phyloP scores from a whole-genome alignment of 2,329 filamentous ascomycete species.

The Aspergillus costaricaensis region DNA sequence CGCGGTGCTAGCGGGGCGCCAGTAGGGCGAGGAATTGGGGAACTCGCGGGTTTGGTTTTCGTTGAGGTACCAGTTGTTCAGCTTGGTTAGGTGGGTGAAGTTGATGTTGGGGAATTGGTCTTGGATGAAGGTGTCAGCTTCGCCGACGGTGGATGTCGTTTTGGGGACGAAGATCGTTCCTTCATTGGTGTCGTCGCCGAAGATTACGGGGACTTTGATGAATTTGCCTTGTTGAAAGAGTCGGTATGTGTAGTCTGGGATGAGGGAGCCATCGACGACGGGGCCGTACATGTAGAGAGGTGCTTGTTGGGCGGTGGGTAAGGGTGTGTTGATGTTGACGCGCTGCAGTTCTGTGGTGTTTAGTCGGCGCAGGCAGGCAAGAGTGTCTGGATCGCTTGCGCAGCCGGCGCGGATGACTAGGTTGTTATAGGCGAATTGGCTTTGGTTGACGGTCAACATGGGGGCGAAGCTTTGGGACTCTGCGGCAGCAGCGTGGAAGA shows the following conservation, averaged over 20 bases:
- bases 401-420: slow-evolving; percentile 55
- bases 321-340: slow-evolving; percentile 49
- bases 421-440: slow-evolving; percentile 56
- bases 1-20: slow-evolving; percentile 59
- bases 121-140: slow-evolving; percentile 59
- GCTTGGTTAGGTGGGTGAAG: slow-evolving; percentile 50
- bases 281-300: slow-evolving; percentile 57
- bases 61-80: slow-evolving; percentile 61
- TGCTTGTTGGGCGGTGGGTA: slow-evolving; percentile 45
- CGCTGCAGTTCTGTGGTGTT: slow-evolving; percentile 48
- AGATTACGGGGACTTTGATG: slow-evolving; percentile 56
- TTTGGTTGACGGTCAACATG: slow-evolving; percentile 51
- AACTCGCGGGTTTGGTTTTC: slow-evolving; percentile 48
- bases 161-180: slow-evolving; percentile 63
- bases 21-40: slow-evolving; percentile 55
- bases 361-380: slow-evolving; percentile 54
- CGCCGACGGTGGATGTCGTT: slow-evolving; percentile 47
- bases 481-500: slow-evolving; percentile 57
- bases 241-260: slow-evolving; percentile 52
- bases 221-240: slow-evolving; percentile 54
- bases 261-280: slow-evolving; percentile 54
- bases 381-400: slow-evolving; percentile 39
- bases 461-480: slow-evolving; percentile 57
- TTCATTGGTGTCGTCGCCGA: slow-evolving; percentile 64
- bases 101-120: slow-evolving; percentile 61